Percentiles rank a stretch among this genome's conserved stretches.
These are phyloP conservation scores for Didymella lethalis DNA, from an alignment of 2,329 filamentous ascomycete genomes.

Conservation along the genomic window DNA sequence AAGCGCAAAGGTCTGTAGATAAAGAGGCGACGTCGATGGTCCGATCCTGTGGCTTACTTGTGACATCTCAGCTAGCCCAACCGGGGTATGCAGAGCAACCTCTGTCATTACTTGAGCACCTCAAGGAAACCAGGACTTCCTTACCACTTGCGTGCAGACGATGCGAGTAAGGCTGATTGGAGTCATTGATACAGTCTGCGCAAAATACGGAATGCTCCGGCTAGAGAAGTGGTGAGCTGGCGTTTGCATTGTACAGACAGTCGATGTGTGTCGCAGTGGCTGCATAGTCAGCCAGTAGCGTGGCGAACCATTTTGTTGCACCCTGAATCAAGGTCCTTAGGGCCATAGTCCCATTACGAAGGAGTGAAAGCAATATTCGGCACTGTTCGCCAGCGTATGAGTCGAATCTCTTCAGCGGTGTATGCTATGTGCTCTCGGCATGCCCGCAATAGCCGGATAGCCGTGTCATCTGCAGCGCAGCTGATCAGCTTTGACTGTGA, in stretches of 20 bases:
- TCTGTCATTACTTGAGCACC: background rate
- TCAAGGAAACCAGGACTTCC: background rate
- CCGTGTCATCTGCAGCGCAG: background rate
- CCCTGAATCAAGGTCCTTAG: conserved; percentile 4
- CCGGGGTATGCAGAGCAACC: background rate
- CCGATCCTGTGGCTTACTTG: conserved; percentile 14
- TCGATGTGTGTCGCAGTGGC: conserved; percentile 15
- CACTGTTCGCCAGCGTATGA: background rate
- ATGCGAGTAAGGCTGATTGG: background rate
- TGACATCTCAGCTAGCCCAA: conserved; percentile 17
- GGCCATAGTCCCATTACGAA: conserved; percentile 1
- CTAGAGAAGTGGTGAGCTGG: background rate
- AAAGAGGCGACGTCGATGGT: conserved; percentile 2
- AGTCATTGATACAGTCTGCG: background rate
- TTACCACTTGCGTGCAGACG: background rate
- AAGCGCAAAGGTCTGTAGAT: background rate
- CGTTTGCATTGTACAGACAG: conserved; percentile 2
- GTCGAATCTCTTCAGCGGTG: background rate
- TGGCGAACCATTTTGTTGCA: background rate
- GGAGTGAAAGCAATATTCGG: background rate
- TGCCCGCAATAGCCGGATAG: background rate
- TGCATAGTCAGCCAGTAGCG: conserved; percentile 1
- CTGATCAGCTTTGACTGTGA: background rate
- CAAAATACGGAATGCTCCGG: background rate
- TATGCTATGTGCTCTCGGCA: background rate